phyloP scores from a whole-genome alignment of 495 filamentous ascomycete genomes.

The Xylaria castorea region DNA sequence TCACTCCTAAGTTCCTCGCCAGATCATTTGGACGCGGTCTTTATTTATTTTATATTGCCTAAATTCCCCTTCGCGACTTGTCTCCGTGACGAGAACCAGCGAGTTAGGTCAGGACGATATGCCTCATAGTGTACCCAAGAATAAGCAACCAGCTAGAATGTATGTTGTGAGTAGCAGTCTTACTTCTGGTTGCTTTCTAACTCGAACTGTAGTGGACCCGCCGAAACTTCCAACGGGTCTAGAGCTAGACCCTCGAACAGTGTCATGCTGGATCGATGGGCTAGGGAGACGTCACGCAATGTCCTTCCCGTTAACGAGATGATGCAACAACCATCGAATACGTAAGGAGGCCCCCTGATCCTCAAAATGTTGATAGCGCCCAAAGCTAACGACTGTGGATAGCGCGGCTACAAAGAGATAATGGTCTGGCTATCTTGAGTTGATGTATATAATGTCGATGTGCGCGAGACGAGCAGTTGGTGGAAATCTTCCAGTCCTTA shows the following conservation, averaged over 20 bases:
- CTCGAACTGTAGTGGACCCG: conserved; percentile 29
- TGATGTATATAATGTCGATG: conserved; percentile 3
- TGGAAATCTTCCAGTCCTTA: neutral
- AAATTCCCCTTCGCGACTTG: conserved; percentile 5
- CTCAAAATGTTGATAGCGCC: conserved; percentile 12
- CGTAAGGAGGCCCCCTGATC: conserved; percentile 27
- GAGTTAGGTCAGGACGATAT: conserved; percentile 25
- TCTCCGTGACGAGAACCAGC: conserved; percentile 5
- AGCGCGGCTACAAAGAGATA: conserved; percentile 32
- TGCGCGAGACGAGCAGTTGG: conserved; percentile 2
- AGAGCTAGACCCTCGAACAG: conserved; percentile 28
- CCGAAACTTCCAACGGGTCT: conserved; percentile 20
- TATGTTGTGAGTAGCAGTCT: conserved; percentile 32
- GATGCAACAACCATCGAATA: conserved; percentile 33
- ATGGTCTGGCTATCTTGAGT: neutral
- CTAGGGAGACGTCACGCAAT: conserved; percentile 41
- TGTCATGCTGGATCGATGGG: conserved; percentile 49
- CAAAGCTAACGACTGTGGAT: conserved; percentile 26
- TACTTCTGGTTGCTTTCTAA: conserved; percentile 27
- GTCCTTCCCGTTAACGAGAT: conserved; percentile 52
- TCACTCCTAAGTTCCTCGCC: conserved; percentile 20
- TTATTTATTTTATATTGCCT: conserved; percentile 14
- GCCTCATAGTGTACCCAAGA: conserved; percentile 37
- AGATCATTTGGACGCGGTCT: conserved; percentile 17
- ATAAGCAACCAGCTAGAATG: conserved; percentile 29